Conservation (phyloP, 140 eudicot species). For the Eryngium alpinum region DNA sequence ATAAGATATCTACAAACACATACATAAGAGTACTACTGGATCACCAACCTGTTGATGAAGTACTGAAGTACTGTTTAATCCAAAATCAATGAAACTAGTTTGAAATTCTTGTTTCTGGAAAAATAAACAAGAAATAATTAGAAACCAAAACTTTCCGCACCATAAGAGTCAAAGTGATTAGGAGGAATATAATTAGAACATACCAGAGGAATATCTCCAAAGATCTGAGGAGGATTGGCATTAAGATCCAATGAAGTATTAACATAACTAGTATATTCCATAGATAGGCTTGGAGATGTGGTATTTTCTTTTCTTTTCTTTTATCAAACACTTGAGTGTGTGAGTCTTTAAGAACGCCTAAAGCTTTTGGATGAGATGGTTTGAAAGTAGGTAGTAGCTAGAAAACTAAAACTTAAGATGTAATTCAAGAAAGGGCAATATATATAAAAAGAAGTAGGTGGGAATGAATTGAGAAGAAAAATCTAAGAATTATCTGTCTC, state of each 20-base stretch:
- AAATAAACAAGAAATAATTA: background rate
- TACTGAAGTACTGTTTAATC: constrained; percentile 27
- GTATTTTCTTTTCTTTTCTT: too few relatives aligned
- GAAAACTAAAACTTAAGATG: background rate
- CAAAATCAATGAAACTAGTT: constrained; percentile 54
- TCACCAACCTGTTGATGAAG: constrained; percentile 46
- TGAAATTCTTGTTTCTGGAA: constrained; percentile 52
- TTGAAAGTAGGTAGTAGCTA: background rate
- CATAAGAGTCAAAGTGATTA: background rate
- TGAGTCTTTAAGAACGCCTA: too few relatives aligned
- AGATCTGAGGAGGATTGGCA: constrained; percentile 43
- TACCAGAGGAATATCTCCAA: constrained; percentile 36
- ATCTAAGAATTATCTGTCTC: constrained; percentile 8
- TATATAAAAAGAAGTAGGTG: background rate
- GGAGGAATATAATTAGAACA: constrained; percentile 3
- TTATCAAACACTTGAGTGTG: too few relatives aligned
- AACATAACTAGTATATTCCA: constrained; percentile 68
- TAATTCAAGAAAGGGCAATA: background rate
- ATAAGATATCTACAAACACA: background rate
- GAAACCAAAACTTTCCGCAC: background rate
- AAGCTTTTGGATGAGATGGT: background rate
- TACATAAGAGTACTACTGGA: background rate
- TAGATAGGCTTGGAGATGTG: background rate
- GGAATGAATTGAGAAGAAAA: background rate
- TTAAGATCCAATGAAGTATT: constrained; percentile 82